Percentiles rank a stretch among this genome's conserved stretches.
Conservation (phyloP, 2,329 filamentous ascomycete genomes). For the Rhinocladiella similis region DNA sequence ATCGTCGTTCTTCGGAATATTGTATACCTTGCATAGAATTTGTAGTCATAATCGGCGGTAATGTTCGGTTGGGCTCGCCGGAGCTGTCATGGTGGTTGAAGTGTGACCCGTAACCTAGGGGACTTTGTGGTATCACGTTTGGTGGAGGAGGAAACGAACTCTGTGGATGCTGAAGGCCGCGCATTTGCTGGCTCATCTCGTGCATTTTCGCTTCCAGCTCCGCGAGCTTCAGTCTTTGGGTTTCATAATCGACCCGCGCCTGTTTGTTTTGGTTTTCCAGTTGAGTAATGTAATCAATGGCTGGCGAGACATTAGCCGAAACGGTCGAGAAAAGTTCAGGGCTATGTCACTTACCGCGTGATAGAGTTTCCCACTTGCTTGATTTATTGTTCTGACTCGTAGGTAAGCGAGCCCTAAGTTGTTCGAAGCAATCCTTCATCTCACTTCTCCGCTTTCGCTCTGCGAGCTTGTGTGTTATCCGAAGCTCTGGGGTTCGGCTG, state of each 20-base stretch:
- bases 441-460: conserved; percentile 54
- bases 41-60: conserved; percentile 49
- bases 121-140: conserved; percentile 25
- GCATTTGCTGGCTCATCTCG: conserved; percentile 36
- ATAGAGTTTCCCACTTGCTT: conserved; percentile 54
- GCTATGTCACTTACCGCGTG: conserved; percentile 38
- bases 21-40: conserved; percentile 51
- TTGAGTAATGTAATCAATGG: conserved; percentile 50
- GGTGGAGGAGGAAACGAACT: conserved; percentile 29
- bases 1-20: conserved; percentile 50
- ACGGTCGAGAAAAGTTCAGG: not conserved
- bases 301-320: conserved; percentile 29
- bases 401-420: conserved; percentile 45
- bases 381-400: conserved; percentile 51
- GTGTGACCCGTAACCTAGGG: conserved; percentile 22
- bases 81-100: conserved; percentile 25
- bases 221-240: conserved; percentile 33
- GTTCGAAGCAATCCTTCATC: conserved; percentile 55
- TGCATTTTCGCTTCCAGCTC: conserved; percentile 35
- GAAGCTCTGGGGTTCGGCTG: conserved; percentile 50
- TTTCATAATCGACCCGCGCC: conserved; percentile 38
- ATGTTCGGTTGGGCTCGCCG: conserved; percentile 45
- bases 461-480: conserved; percentile 52
- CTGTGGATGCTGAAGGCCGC: conserved; percentile 27
- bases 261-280: conserved; percentile 44